Evolutionary conservation across 1,139 yeast species (phyloP), one percentile per base, ranked within the genome.

Genomic region (Candida sp.): DNA sequence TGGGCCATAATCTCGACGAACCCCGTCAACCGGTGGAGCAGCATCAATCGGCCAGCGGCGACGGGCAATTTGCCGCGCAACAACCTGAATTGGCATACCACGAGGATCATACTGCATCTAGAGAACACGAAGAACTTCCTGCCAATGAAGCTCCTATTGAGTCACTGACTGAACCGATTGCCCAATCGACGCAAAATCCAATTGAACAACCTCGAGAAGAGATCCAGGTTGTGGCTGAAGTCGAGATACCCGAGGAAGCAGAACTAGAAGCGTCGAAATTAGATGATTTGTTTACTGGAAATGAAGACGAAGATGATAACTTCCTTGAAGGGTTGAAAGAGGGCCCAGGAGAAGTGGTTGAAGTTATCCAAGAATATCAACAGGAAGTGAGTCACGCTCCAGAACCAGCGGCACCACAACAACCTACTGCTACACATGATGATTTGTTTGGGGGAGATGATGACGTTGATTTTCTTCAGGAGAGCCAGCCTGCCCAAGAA

Each of bases 241-340:
- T 22, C 5, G 17, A 25, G 9, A 11, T n/a, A 42, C 22, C 31
- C 7, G 45, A 42, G 8, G 7, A 41, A 12, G 25, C 3, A n/a
- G 35, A 41, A 12, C 25, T 39, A 9, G 11, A n/a, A 2, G 39
- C 30, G 5, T 17, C 33, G 7, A 17, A 6, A 40, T 17, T 48
- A 6, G 37, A 48, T 40, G 47, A 48, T 22, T 32, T 44, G 32
- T 37, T 32, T 34, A 35, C 39, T 5, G 27, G 23, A n/a, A 27
- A 43, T 30, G 46, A 38, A 11, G 34, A 40, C 23, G 33, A 33
- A 5, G 35, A 39, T 11, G 48, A 46, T 40, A 27, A 42, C 7
- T 50, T 50, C 37, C 47, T 50, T 38, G 48, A 45, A 12, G 49
- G 23, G 26, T 50, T 45, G 42, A 27, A 31, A 35, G 39, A 17